phyloP scores from a whole-genome alignment of 1,284 basidiomycete genomes.

The Rhodotorula mucilaginosa region DNA sequence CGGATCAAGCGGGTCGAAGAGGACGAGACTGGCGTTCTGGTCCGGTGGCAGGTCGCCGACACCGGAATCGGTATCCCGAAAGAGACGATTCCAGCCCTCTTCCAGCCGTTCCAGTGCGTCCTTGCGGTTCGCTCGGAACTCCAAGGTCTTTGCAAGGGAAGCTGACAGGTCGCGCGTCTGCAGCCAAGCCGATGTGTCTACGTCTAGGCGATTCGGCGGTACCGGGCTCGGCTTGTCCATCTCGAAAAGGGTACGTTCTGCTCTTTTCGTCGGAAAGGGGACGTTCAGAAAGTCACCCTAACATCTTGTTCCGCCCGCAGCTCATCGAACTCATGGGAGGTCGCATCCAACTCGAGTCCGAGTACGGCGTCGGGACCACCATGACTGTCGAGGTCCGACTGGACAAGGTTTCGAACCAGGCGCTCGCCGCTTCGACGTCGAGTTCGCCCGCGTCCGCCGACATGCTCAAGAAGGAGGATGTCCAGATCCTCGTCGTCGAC shows the following conservation, averaged over 20 bases:
- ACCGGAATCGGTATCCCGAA: slow-evolving; percentile 49
- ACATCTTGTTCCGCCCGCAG: neutral
- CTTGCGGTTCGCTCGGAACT: slow-evolving; percentile 15
- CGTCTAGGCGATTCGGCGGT: slow-evolving; percentile 39
- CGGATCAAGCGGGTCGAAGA: slow-evolving; percentile 44
- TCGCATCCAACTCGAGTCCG: slow-evolving; percentile 30
- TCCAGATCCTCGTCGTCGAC: slow-evolving; percentile 38
- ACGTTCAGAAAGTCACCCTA: slow-evolving; percentile 42
- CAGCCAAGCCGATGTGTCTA: slow-evolving; percentile 40
- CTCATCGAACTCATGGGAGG: slow-evolving; percentile 40
- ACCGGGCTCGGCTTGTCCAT: slow-evolving; percentile 39
- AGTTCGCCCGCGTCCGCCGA: slow-evolving; percentile 15
- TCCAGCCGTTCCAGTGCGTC: slow-evolving; percentile 49
- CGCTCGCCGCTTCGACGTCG: neutral
- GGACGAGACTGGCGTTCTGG: slow-evolving; percentile 41
- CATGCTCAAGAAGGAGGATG: slow-evolving; percentile 6
- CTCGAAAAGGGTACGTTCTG: slow-evolving; percentile 20
- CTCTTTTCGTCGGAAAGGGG: neutral
- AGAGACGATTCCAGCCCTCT: slow-evolving; percentile 45
- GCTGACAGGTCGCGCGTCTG: neutral
- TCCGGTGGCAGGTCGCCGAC: slow-evolving; percentile 48
- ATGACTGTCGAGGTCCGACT: slow-evolving; percentile 22
- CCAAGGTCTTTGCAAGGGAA: slow-evolving; percentile 18
- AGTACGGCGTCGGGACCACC: slow-evolving; percentile 36
- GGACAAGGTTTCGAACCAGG: slow-evolving; percentile 5